Evolutionary conservation across 2,329 filamentous ascomycete genomes (phyloP).

Genomic region (Aaosphaeria arxii): DNA sequence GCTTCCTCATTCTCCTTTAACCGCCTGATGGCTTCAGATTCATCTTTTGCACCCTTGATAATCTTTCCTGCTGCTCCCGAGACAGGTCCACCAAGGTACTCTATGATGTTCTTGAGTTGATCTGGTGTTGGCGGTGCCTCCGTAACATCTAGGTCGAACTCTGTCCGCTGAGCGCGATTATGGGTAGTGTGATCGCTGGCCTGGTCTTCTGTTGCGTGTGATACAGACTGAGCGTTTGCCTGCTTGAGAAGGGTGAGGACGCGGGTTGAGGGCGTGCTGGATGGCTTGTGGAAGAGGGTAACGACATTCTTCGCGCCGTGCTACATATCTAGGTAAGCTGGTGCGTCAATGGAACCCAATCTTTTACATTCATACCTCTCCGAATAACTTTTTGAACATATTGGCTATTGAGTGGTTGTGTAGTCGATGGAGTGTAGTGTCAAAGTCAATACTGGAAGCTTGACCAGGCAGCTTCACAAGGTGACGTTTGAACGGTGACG

Average conservation of each 20-base stretch:
- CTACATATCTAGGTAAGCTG: slow-evolving; percentile 25
- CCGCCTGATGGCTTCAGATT: slow-evolving; percentile 75
- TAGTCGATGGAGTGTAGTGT: background rate
- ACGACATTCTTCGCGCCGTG: slow-evolving; percentile 68
- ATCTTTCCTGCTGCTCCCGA: slow-evolving; percentile 59
- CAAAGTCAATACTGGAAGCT: background rate
- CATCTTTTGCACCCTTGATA: slow-evolving; percentile 69
- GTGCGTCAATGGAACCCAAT: slow-evolving; percentile 1
- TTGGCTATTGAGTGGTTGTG: slow-evolving; percentile 11
- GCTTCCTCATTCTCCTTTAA: slow-evolving; percentile 66
- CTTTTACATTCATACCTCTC: slow-evolving; percentile 35
- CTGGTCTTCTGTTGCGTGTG: slow-evolving; percentile 70
- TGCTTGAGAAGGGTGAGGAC: slow-evolving; percentile 78
- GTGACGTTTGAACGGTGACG: slow-evolving; percentile 25
- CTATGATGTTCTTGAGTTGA: slow-evolving; percentile 79
- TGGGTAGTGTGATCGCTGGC: slow-evolving; percentile 64
- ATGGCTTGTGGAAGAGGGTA: slow-evolving; percentile 91
- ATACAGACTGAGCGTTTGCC: slow-evolving; percentile 65
- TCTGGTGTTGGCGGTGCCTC: slow-evolving; percentile 76
- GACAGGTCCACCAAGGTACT: slow-evolving; percentile 63
- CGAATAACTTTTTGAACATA: slow-evolving; percentile 48
- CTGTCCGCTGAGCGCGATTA: slow-evolving; percentile 56
- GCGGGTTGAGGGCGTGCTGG: slow-evolving; percentile 67
- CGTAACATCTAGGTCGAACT: slow-evolving; percentile 85
- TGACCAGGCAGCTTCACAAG: slow-evolving; percentile 9